phyloP scores from a whole-genome alignment of 768 basidiomycete genomes.

The Pisolithus marmoratus region DNA sequence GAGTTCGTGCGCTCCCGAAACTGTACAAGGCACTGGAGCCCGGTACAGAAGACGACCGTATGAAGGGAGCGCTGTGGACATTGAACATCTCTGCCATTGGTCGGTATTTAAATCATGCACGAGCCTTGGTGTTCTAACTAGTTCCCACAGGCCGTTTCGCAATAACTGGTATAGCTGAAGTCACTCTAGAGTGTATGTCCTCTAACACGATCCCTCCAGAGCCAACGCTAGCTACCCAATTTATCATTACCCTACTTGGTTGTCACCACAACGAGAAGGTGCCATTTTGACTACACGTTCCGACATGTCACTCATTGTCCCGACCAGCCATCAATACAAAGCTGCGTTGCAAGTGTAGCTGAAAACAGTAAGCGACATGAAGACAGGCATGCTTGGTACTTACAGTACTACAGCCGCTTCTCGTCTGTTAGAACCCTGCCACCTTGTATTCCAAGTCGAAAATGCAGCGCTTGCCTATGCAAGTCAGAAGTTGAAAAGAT shows the following conservation, averaged over 20 bases:
- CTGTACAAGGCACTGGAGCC: conserved; percentile 58
- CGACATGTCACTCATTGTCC: neutral
- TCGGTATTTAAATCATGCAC: conserved; percentile 24
- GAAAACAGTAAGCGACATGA: neutral
- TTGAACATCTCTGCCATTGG: conserved; percentile 68
- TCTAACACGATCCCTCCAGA: conserved; percentile 35
- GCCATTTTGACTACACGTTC: neutral
- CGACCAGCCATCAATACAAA: conserved; percentile 12
- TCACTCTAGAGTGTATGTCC: neutral
- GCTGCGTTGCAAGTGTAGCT: conserved; percentile 13
- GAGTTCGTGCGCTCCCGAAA: conserved; percentile 54
- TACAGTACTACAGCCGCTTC: conserved; percentile 40
- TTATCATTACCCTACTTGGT: conserved; percentile 58
- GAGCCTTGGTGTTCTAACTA: conserved; percentile 7
- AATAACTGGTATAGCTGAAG: conserved; percentile 49
- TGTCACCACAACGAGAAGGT: conserved; percentile 88
- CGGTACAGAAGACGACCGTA: conserved; percentile 84
- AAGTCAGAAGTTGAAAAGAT: conserved; percentile 31
- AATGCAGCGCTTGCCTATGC: conserved; percentile 37
- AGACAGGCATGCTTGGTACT: neutral
- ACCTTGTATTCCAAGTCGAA: conserved; percentile 48
- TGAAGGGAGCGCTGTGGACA: conserved; percentile 91
- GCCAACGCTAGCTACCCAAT: conserved; percentile 47
- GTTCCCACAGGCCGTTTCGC: conserved; percentile 53
- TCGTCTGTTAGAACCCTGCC: conserved; percentile 56